Evolutionary conservation across 805 yeast species (phyloP).

Genomic region (Ogataea methylovora): DNA sequence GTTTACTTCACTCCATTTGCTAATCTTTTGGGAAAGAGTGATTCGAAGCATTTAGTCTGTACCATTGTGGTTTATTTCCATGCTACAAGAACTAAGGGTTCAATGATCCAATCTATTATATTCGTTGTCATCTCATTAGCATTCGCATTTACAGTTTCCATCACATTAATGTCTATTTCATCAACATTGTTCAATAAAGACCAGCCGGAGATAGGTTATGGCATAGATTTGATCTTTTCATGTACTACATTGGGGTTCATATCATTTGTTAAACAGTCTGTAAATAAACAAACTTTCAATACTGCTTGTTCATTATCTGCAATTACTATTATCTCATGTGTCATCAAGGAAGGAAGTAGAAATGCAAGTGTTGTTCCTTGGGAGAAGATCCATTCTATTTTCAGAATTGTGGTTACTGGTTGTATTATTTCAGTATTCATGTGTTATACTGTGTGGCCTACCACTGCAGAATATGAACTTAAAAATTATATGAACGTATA

Average conservation of each 20-base stretch:
- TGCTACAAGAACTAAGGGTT: constrained; percentile 71
- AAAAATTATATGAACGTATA: constrained; percentile 41
- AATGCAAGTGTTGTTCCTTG: constrained; percentile 53
- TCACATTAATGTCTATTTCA: constrained; percentile 44
- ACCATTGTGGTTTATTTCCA: constrained; percentile 83
- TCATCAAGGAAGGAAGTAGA: constrained; percentile 66
- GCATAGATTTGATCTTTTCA: constrained; percentile 45
- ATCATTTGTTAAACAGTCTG: constrained; percentile 62
- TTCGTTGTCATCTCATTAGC: constrained; percentile 50
- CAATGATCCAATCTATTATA: constrained; percentile 67
- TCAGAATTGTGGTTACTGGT: constrained; percentile 54
- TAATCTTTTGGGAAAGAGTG: constrained; percentile 50
- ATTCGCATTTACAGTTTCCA: constrained; percentile 46
- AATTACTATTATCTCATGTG: constrained; percentile 60
- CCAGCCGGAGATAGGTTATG: constrained; percentile 39
- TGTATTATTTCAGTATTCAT: constrained; percentile 48
- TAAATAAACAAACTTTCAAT: constrained; percentile 62
- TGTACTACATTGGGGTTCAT: constrained; percentile 55
- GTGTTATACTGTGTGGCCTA: constrained; percentile 62
- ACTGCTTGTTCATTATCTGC: constrained; percentile 78
- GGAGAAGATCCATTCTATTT: constrained; percentile 43
- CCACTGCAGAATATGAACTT: constrained; percentile 41
- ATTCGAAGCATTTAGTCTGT: constrained; percentile 74
- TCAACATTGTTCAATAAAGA: constrained; percentile 37
- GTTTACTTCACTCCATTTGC: constrained; percentile 53